Conservation (phyloP, 495 filamentous ascomycete species). For the Penicillium steckii region DNA sequence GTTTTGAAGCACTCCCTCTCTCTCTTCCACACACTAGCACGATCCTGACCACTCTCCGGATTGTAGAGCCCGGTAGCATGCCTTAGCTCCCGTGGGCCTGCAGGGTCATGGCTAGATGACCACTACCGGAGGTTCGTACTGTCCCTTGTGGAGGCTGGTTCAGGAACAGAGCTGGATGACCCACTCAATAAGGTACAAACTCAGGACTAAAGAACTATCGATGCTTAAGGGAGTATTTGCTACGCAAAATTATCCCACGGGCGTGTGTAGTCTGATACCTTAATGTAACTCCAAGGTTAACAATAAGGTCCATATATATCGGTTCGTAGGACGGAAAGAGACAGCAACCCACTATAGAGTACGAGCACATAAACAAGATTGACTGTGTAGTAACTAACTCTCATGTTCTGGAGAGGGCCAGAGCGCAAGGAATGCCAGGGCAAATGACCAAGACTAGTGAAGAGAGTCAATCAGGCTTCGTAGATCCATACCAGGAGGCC, state of each 20-base stretch:
- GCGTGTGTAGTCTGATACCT: too few relatives aligned
- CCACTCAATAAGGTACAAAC: constrained; percentile 2
- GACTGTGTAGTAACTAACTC: neutral
- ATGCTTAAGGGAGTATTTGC: too few relatives aligned
- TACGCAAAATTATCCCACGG: too few relatives aligned
- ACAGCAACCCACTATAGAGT: too few relatives aligned
- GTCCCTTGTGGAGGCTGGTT: constrained; percentile 7
- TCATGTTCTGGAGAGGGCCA: neutral
- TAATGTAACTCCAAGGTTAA: too few relatives aligned
- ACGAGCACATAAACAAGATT: neutral
- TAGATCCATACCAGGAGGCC: constrained; percentile 36
- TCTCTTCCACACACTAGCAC: neutral
- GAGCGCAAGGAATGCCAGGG: constrained; percentile 16
- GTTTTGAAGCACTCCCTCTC: neutral
- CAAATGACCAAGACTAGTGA: constrained; percentile 12
- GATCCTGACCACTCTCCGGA: neutral
- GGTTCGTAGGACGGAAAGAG: too few relatives aligned
- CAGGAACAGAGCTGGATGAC: constrained; percentile 5
- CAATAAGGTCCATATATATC: too few relatives aligned
- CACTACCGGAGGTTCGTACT: neutral
- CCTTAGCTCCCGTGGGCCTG: constrained; percentile 14
- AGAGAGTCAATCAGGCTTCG: constrained; percentile 6
- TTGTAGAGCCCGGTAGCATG: constrained; percentile 13
- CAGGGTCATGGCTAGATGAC: constrained; percentile 5
- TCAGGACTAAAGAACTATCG: neutral